A percentile compares a stretch with the other conserved stretches of the same genome.
These are phyloP conservation scores for Pichia rugopelliculosa DNA, from an alignment of 805 yeast genomes.

Conservation along the genomic window DNA sequence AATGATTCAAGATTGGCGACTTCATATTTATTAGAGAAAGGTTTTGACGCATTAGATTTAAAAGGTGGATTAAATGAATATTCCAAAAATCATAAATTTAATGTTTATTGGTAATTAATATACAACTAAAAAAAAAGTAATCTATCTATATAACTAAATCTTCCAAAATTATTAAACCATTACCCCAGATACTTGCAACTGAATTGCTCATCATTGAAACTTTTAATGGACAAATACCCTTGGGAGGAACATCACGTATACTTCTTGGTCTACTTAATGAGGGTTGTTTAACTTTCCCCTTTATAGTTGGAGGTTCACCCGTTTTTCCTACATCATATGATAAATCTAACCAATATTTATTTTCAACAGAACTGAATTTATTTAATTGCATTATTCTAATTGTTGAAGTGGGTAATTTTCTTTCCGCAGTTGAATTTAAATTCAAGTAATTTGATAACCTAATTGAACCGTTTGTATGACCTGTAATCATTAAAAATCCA, in stretches of 20 bases:
- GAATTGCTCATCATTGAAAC: constrained; percentile 11
- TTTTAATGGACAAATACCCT: constrained; percentile 9
- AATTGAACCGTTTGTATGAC: constrained; percentile 17
- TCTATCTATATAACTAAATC: constrained; percentile 23
- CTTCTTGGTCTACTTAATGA: constrained; percentile 1
- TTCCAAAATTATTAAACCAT: constrained; percentile 27
- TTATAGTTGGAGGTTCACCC: constrained; percentile 5
- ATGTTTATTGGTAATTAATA: constrained; percentile 27
- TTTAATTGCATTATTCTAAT: constrained; percentile 20
- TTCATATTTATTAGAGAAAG: constrained; percentile 42
- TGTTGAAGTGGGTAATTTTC: constrained; percentile 12
- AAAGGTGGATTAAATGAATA: constrained; percentile 57
- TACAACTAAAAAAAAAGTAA: constrained; percentile 4
- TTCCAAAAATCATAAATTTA: constrained; percentile 13
- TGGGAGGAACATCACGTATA: constrained; percentile 12
- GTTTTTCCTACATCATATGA: constrained; percentile 10
- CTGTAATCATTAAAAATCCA: constrained; percentile 10
- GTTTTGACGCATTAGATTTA: constrained; percentile 55
- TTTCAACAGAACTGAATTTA: constrained; percentile 4
- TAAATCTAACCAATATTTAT: constrained; percentile 20
- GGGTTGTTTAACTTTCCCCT: not conserved
- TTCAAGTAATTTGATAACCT: constrained; percentile 13
- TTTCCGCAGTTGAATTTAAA: constrained; percentile 5
- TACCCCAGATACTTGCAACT: constrained; percentile 21
- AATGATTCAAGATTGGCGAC: constrained; percentile 85